Base-by-base conservation (phyloP, 2,329 filamentous ascomycete species). In the Endoconidiophora polonica region DNA sequence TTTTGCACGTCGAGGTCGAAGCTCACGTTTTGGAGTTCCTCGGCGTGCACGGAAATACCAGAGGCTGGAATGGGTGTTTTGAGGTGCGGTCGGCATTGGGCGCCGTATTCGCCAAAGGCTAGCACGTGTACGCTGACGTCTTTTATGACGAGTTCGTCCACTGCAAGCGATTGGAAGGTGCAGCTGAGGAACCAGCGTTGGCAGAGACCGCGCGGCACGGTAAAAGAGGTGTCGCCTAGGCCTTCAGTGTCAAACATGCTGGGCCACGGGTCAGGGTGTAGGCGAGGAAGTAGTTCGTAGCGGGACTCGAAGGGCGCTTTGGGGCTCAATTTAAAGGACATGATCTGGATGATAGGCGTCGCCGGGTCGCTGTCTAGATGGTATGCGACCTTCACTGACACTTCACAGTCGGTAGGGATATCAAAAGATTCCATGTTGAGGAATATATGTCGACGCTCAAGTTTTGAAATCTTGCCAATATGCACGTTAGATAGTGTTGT, bases 271-370 rank as follows among this genome's bases (percentile, higher is more conserved):
- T 83, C 80, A 0, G 73, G 64, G 62, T 95, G 83, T 3, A 94
- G 69, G 7, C 83, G 76, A 9, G 91, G 87, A 10, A 81, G 72
- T 54, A 96, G 77, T 55, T 93, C 86, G 62, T 94, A 95, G 59
- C 84, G 91, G 14, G 87, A 85, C 65, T 94, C 87, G 58, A 98
- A 96, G 0, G 90, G 86, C 46, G 79, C 81, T 49, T 86, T 77
- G 50, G 95, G 74, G 37, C 78, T 74, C 4, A 96, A 63, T 48
- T 81, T 79, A 38, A 83, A 72, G 1, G 77, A 71, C 20, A 82
- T 66, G 2, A 74, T 76, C 62, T 93, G 90, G 37, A 80, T 77
- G 38, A 96, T 82, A 1, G 82, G 80, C 1, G 87, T 94, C 46
- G 83, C 81, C 0, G 79, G 69, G 60, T 96, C 88, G 4, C 84